These are phyloP conservation scores for Trypanosoma mega DNA, from an alignment of 208 protist species.

Conservation along the genomic window DNA sequence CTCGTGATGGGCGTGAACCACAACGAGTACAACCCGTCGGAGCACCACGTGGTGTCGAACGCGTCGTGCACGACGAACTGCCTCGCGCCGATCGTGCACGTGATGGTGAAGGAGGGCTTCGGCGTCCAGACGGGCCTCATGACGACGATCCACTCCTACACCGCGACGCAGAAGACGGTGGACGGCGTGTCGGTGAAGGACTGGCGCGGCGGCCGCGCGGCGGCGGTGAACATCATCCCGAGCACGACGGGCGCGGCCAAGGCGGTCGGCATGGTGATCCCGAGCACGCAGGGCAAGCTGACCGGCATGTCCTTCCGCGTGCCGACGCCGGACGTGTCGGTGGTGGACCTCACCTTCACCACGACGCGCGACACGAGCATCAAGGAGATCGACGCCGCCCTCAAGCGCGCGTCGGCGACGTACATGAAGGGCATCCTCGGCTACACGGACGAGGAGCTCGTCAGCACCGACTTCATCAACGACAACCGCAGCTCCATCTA, in stretches of 20 bases:
- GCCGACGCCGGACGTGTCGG: constrained; percentile 97
- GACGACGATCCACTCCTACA: constrained; percentile 99
- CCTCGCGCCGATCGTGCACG: constrained; percentile 98
- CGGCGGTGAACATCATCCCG: constrained; percentile 98
- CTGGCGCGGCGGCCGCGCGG: constrained; percentile 97
- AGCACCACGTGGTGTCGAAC: constrained; percentile 94
- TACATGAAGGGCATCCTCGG: constrained; percentile 96
- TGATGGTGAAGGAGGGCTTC: constrained; percentile 96
- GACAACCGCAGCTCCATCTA: constrained; percentile 97
- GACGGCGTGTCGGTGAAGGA: constrained; percentile 98
- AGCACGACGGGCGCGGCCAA: constrained; percentile 98
- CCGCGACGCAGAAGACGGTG: constrained; percentile 98
- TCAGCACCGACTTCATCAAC: constrained; percentile 98
- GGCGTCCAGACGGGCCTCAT: constrained; percentile 97
- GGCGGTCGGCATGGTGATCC: constrained; percentile 97
- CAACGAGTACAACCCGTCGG: constrained; percentile 77
- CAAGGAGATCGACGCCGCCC: constrained; percentile 94
- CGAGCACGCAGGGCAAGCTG: constrained; percentile 86
- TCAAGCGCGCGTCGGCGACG: constrained; percentile 93
- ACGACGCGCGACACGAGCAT: constrained; percentile 93
- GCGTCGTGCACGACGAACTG: constrained; percentile 99
- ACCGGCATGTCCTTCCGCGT: constrained; percentile 99
- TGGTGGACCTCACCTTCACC: constrained; percentile 97
- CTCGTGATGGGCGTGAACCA: constrained; percentile 99
- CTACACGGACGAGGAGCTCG: constrained; percentile 98